Percentiles rank a stretch among this genome's conserved stretches.
phyloP scores from a whole-genome alignment of 208 protist genomes.

The Herpetomonas samuelpessoai region DNA sequence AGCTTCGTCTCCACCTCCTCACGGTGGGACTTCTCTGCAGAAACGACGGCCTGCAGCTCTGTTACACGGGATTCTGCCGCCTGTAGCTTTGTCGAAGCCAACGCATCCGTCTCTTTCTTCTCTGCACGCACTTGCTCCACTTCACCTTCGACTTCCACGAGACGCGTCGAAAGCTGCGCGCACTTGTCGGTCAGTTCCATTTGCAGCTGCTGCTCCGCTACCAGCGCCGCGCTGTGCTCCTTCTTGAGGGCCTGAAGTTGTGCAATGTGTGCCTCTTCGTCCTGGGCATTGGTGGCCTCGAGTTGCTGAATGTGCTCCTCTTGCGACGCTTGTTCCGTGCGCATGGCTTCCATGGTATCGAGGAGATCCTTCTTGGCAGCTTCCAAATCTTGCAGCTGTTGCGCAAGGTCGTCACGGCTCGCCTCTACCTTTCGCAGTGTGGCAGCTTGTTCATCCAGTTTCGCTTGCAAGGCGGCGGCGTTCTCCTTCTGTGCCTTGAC shows the following conservation, averaged over 20 bases:
- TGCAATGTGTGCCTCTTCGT: neutral
- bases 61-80: too few species aligned
- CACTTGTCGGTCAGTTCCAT: neutral
- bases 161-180: neutral
- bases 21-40: too few species aligned
- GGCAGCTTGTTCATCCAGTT: neutral
- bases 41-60: too few species aligned
- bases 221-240: neutral
- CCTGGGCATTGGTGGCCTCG: neutral
- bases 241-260: constrained; percentile 1
- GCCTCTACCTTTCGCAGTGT: neutral
- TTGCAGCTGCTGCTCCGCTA: constrained; percentile 4
- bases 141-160: neutral
- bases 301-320: neutral
- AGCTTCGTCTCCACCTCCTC: too few species aligned
- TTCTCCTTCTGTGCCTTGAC: neutral
- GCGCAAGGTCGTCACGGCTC: neutral
- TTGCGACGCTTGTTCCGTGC: neutral
- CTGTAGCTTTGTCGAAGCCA: too few species aligned
- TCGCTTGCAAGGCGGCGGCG: neutral
- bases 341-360: neutral
- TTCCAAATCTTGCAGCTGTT: neutral
- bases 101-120: too few species aligned
- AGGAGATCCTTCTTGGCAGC: neutral
- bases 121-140: too few species aligned